phyloP scores from a whole-genome alignment of 192 early-diverging fungal genomes.

The Coemansia sp. region DNA sequence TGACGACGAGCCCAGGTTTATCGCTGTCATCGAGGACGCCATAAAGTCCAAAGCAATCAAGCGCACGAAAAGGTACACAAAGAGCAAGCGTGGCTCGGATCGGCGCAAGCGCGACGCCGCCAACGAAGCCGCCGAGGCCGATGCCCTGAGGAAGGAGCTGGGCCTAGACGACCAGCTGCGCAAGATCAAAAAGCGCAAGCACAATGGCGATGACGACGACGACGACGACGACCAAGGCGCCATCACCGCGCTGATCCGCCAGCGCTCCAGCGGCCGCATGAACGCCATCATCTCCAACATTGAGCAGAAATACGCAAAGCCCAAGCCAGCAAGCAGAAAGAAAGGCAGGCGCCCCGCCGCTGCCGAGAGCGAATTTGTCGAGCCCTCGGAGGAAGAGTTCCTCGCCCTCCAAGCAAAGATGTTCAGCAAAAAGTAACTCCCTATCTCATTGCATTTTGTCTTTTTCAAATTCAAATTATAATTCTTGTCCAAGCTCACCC shows the following conservation, averaged over 20 bases:
- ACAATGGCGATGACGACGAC: conserved; percentile 15
- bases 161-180: conserved; percentile 60
- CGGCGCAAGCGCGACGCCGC: conserved; percentile 59
- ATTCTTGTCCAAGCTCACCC: no score
- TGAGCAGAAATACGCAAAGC: conserved; percentile 54
- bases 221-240: conserved; percentile 39
- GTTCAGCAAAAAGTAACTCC: conserved; percentile 47
- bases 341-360: conserved; percentile 1
- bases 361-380: conserved; percentile 8
- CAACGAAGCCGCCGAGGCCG: conserved; percentile 61
- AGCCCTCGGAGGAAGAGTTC: conserved; percentile 67
- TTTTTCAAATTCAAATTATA: not conserved
- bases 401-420: conserved; percentile 59
- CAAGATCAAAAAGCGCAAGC: conserved; percentile 27
- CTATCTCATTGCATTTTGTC: not conserved
- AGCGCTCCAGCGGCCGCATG: conserved; percentile 52
- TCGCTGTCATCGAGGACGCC: conserved; percentile 60
- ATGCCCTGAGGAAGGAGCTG: conserved; percentile 57
- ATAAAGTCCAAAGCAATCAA: conserved; percentile 60
- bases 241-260: conserved; percentile 60
- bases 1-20: conserved; percentile 66
- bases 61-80: conserved; percentile 57
- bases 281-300: conserved; percentile 58
- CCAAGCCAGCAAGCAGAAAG: conserved; percentile 16
- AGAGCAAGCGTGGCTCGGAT: conserved; percentile 51